These are phyloP conservation scores for Lithospermum erythrorhizon DNA, from an alignment of 257 asterid genomes.

Conservation along the genomic window DNA sequence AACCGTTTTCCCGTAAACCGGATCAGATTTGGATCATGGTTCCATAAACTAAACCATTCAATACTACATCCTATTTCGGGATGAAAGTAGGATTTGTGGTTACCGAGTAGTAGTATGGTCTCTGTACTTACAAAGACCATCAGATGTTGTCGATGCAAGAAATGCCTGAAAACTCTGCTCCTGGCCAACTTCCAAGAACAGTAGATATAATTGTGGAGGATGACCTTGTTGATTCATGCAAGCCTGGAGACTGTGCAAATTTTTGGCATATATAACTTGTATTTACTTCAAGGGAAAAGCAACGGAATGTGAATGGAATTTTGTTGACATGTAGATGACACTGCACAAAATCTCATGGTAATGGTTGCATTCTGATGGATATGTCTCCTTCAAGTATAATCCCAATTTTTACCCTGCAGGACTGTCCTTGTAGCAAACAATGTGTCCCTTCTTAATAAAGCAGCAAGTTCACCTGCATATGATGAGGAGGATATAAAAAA, in stretches of 20 bases:
- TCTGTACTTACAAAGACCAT: slow-evolving; percentile 85
- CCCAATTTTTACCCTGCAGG: slow-evolving; percentile 33
- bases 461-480: slow-evolving; percentile 62
- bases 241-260: slow-evolving; percentile 96
- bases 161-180: slow-evolving; percentile 96
- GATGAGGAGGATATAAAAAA: slow-evolving; percentile 65
- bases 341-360: no score
- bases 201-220: slow-evolving; percentile 87
- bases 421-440: slow-evolving; percentile 78
- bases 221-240: slow-evolving; percentile 90
- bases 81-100: slow-evolving; percentile 87
- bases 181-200: slow-evolving; percentile 94
- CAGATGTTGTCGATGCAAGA: slow-evolving; percentile 93
- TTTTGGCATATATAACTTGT: slow-evolving; percentile 97
- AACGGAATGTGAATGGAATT: slow-evolving; percentile 87
- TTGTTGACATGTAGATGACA: slow-evolving; percentile 19
- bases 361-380: not conserved
- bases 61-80: slow-evolving; percentile 31
- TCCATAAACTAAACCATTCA: slow-evolving; percentile 5
- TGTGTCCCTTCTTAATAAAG: slow-evolving; percentile 76
- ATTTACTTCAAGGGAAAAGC: slow-evolving; percentile 77
- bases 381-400: slow-evolving; percentile 4
- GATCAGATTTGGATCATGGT: no score
- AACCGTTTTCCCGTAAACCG: no score
- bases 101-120: slow-evolving; percentile 81